Percentiles rank a stretch among this genome's conserved stretches.
These are phyloP conservation scores for Phytophthora tentaculata DNA, from an alignment of 352 stramenopile species.

Conservation along the genomic window DNA sequence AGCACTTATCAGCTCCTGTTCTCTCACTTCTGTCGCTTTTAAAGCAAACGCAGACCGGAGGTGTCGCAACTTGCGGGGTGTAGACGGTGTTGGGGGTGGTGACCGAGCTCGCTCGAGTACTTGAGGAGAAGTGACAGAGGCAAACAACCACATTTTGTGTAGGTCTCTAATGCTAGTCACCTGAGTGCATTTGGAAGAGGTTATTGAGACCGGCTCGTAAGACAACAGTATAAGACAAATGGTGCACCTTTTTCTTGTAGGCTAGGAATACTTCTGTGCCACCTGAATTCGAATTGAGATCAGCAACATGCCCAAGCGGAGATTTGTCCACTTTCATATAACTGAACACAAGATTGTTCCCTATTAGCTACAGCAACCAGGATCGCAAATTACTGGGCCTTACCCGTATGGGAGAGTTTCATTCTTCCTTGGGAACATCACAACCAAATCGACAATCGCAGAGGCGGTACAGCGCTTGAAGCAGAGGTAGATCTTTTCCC, in stretches of 20 bases:
- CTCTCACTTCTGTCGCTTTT: constrained; percentile 35
- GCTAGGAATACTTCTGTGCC: constrained; percentile 79
- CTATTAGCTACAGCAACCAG: constrained; percentile 12
- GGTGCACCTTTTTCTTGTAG: constrained; percentile 81
- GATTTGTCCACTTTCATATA: constrained; percentile 84
- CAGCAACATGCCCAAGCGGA: constrained; percentile 66
- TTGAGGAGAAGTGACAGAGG: constrained; percentile 35
- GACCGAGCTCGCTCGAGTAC: constrained; percentile 19
- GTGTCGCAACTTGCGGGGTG: constrained; percentile 27
- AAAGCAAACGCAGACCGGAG: constrained; percentile 22
- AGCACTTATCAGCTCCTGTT: constrained; percentile 25
- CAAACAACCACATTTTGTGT: constrained; percentile 49
- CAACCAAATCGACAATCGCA: constrained; percentile 66
- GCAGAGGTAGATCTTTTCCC: constrained; percentile 83
- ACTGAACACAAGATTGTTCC: constrained; percentile 25
- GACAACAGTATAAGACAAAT: not conserved
- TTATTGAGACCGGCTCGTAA: not conserved
- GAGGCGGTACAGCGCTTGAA: constrained; percentile 72
- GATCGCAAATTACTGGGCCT: no score
- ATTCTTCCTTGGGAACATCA: constrained; percentile 85
- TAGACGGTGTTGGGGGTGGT: constrained; percentile 12
- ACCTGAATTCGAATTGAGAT: constrained; percentile 76
- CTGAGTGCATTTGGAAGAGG: constrained; percentile 16
- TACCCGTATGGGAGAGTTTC: constrained; percentile 85
- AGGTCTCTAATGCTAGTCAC: constrained; percentile 44